Evolutionary conservation across 73 alveolate genomes (phyloP).

Genomic region (Symbiodinium natans): DNA sequence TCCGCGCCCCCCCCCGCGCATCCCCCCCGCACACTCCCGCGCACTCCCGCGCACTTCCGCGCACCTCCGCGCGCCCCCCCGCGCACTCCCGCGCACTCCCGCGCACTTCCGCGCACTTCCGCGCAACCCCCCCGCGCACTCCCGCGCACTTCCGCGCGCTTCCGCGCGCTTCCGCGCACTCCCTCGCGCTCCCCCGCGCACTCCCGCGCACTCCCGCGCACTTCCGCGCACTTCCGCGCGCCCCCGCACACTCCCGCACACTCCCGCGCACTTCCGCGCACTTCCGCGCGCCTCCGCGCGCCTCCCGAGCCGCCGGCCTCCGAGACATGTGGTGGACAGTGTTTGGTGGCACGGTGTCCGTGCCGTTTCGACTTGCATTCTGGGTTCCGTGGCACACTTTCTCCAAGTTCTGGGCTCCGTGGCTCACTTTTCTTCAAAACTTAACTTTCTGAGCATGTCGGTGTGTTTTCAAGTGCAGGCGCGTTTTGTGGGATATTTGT

Average conservation of each 20-base stretch:
- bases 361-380: too few species aligned
- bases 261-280: neutral
- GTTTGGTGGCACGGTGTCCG: too few species aligned
- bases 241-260: neutral
- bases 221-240: neutral
- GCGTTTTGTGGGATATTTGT: too few species aligned
- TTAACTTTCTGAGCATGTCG: too few species aligned
- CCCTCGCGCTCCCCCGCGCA: neutral
- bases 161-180: neutral
- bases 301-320: too few species aligned
- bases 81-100: neutral
- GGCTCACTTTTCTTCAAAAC: too few species aligned
- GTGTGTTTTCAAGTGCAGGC: too few species aligned
- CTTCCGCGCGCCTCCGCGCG: neutral
- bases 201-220: constrained; percentile 8
- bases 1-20: neutral
- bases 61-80: neutral
- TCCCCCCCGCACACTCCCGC: neutral
- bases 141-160: neutral
- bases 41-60: constrained; percentile 14
- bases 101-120: constrained; percentile 13
- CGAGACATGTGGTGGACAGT: too few species aligned
- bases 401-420: too few species aligned
- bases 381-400: too few species aligned
- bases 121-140: neutral